These are phyloP conservation scores for Pleurotus salmoneostramineus DNA, from an alignment of 768 basidiomycete species.

Conservation along the genomic window DNA sequence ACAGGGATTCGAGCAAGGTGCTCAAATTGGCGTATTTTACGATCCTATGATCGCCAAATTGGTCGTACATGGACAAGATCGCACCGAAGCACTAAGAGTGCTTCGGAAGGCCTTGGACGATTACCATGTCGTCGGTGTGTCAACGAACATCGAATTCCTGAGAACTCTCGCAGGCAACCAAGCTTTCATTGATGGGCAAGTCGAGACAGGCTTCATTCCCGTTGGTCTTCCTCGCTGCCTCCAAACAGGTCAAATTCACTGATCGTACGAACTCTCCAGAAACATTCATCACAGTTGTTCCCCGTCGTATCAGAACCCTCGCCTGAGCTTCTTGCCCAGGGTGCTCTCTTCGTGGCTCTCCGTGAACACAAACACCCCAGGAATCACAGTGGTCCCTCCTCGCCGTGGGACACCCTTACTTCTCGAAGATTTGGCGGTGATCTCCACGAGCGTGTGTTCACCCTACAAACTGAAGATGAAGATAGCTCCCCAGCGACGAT, in stretches of 20 bases:
- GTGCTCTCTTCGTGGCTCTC: slow-evolving; percentile 71
- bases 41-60: slow-evolving; percentile 93
- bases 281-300: slow-evolving; percentile 82
- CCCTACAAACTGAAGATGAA: slow-evolving; percentile 55
- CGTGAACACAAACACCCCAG: slow-evolving; percentile 44
- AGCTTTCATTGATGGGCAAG: slow-evolving; percentile 72
- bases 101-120: slow-evolving; percentile 79
- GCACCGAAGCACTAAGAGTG: slow-evolving; percentile 79
- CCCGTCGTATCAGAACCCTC: slow-evolving; percentile 56
- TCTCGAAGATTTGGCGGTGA: slow-evolving; percentile 81
- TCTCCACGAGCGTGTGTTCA: slow-evolving; percentile 55
- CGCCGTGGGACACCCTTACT: slow-evolving; percentile 68
- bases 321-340: slow-evolving; percentile 68
- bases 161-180: slow-evolving; percentile 70
- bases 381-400: slow-evolving; percentile 22
- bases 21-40: slow-evolving; percentile 84
- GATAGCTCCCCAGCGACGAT: slow-evolving; percentile 32
- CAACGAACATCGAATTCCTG: slow-evolving; percentile 90
- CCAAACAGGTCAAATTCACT: background rate
- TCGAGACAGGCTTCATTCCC: slow-evolving; percentile 91
- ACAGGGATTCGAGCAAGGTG: slow-evolving; percentile 79
- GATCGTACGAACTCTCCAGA: slow-evolving; percentile 39
- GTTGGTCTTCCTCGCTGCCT: slow-evolving; percentile 35
- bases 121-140: slow-evolving; percentile 87
- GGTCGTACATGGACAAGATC: slow-evolving; percentile 81